Evolutionary conservation across 331 rosid genomes (phyloP).

Genomic region (Spiraea crenata): DNA sequence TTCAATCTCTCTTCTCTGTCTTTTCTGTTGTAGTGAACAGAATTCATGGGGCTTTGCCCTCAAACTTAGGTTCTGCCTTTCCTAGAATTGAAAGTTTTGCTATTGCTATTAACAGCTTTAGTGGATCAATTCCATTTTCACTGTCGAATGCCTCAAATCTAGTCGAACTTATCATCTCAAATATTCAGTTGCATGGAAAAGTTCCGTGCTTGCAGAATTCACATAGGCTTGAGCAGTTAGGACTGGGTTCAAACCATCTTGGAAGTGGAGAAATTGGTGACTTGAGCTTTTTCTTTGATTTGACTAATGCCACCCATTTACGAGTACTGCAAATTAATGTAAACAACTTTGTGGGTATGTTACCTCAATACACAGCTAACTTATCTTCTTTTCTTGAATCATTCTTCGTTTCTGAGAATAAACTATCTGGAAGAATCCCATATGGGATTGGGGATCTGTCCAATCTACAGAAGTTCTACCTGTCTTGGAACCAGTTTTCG

Average conservation of each 20-base stretch:
- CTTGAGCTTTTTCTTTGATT: not conserved
- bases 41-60: not conserved
- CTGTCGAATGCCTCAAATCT: constrained; percentile 21
- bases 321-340: accelerated
- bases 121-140: constrained; percentile 4
- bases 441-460: constrained; percentile 1
- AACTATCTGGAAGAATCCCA: not conserved
- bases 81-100: not conserved
- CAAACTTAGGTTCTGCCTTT: not conserved
- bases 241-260: not conserved
- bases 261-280: not conserved
- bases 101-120: accelerated
- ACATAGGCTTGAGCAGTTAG: not conserved
- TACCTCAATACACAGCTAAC: not conserved
- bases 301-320: not conserved
- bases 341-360: not conserved
- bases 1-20: not conserved
- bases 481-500: not conserved
- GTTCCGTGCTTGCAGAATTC: not conserved
- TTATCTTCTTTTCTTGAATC: not conserved
- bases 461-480: not conserved
- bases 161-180: accelerated
- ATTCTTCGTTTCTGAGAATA: accelerated
- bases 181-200: not conserved
- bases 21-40: not conserved